These are phyloP conservation scores for Henckelia pumila DNA, from an alignment of 257 asterid genomes.

Conservation along the genomic window DNA sequence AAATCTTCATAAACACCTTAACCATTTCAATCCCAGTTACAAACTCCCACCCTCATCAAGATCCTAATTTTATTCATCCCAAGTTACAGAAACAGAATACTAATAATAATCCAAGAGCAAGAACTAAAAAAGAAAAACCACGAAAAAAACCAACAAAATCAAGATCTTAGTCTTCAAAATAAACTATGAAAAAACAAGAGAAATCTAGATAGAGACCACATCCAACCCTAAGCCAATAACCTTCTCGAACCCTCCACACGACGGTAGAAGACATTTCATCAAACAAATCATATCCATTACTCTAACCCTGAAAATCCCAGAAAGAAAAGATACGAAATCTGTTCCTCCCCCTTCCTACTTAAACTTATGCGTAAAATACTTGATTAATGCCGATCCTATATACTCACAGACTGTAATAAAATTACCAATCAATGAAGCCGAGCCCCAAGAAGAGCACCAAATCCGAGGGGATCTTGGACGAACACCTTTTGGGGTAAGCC, in stretches of 20 bases:
- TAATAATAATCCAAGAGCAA: constrained; percentile 17
- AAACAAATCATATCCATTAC: constrained; percentile 39
- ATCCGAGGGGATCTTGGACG: constrained; percentile 25
- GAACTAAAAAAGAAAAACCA: constrained; percentile 15
- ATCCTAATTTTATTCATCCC: constrained; percentile 32
- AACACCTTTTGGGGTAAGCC: constrained; percentile 9
- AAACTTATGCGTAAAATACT: not conserved
- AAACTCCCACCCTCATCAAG: constrained; percentile 41
- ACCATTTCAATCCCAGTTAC: constrained; percentile 35
- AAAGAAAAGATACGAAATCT: constrained; percentile 21
- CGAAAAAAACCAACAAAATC: constrained; percentile 6
- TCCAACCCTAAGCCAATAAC: constrained; percentile 53
- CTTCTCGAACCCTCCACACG: constrained; percentile 38
- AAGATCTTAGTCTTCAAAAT: constrained; percentile 27
- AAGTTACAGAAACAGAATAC: constrained; percentile 14
- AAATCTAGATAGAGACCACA: constrained; percentile 40
- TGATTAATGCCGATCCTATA: not conserved
- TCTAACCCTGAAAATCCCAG: constrained; percentile 18
- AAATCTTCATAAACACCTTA: constrained; percentile 32
- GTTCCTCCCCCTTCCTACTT: constrained; percentile 18
- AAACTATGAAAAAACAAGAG: constrained; percentile 21
- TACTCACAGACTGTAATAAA: not conserved
- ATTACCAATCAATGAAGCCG: not conserved
- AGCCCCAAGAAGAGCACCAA: not conserved
- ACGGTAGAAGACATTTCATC: constrained; percentile 37